Evolutionary conservation across 2,329 filamentous ascomycete genomes (phyloP), one percentile per base, ranked within the genome.

Genomic region (Colletotrichum lini): DNA sequence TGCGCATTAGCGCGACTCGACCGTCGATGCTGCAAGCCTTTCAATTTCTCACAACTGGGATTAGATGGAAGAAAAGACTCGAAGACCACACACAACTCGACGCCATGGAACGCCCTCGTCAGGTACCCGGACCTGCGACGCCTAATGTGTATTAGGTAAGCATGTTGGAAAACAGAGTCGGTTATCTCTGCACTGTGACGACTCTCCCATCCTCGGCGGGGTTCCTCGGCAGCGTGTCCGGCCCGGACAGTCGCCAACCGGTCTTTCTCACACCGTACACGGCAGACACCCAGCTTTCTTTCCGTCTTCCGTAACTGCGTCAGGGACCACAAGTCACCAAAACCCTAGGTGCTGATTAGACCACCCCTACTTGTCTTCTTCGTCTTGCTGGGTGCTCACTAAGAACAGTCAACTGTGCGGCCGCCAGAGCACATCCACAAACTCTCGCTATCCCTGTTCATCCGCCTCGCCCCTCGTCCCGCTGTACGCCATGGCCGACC

Each of bases 401-500:
- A 54, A 64, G 45, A 44, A 40, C 49, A n/a, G 15, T 21, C 44
- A 8, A 40, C 18, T 54, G 58, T 53, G 23, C 63, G 53, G 18
- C 30, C n/a, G 38, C 54, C n/a, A 23, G 23, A 52, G 26, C 10
- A 42, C 44, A 21, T 57, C 44, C 26, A 15, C 23, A 30, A 12
- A 12, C 26, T 47, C 30, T 18, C 5, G 8, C 40, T 16, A 69
- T 56, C 65, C 53, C 23, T 68, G 35, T 16, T 38, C 42, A 26
- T 23, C 35, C 18, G 35, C 3, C 3, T 40, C n/a, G 21, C 18
- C 16, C n/a, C 18, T 23, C 18, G 12, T 30, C 42, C 23, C 21
- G 4, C 42, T 40, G 18, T 52, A 40, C 16, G 50, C 44, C 30
- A 72, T 72, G 69, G 52, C 69, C 38, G 58, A 72, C 57, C 79